These are phyloP conservation scores for Gnetum montanum DNA, from an alignment of 75 land plant genomes.

Conservation along the genomic window DNA sequence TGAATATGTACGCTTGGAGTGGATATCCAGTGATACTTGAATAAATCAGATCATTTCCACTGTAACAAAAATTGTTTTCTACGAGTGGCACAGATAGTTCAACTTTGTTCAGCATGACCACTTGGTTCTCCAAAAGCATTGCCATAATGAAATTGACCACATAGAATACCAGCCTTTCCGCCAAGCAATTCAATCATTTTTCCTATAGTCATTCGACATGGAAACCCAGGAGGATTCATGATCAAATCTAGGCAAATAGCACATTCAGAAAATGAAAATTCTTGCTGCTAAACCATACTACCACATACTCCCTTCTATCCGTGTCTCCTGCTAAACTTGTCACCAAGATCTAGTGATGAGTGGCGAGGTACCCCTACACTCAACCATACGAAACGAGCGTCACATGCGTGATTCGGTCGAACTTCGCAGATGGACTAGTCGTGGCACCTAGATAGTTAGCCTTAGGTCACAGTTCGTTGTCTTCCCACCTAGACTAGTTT, in stretches of 20 bases:
- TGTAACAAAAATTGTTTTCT: slow-evolving; percentile 81
- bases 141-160: slow-evolving; percentile 91
- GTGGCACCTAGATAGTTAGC: too few relatives aligned
- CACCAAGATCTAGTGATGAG: slow-evolving; percentile 91
- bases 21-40: slow-evolving; percentile 90
- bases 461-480: too few relatives aligned
- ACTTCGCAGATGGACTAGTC: too few relatives aligned
- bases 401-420: too few relatives aligned
- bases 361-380: too few relatives aligned
- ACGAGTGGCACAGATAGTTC: slow-evolving; percentile 74
- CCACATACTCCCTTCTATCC: slow-evolving; percentile 99
- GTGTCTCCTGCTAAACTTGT: slow-evolving; percentile 97
- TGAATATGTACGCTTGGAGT: slow-evolving; percentile 87
- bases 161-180: slow-evolving; percentile 87
- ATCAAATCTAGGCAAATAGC: slow-evolving; percentile 97
- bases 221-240: slow-evolving; percentile 99
- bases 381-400: too few relatives aligned
- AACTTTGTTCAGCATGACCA: slow-evolving; percentile 96
- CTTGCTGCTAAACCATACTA: slow-evolving; percentile 85
- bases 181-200: slow-evolving; percentile 99
- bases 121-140: slow-evolving; percentile 99
- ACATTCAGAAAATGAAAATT: slow-evolving; percentile 90
- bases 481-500: too few relatives aligned
- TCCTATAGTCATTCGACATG: slow-evolving; percentile 99
- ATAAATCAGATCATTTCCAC: slow-evolving; percentile 87